Evolutionary conservation across 1,284 basidiomycete genomes (phyloP).

Genomic region (Xerocomus nothofagi): DNA sequence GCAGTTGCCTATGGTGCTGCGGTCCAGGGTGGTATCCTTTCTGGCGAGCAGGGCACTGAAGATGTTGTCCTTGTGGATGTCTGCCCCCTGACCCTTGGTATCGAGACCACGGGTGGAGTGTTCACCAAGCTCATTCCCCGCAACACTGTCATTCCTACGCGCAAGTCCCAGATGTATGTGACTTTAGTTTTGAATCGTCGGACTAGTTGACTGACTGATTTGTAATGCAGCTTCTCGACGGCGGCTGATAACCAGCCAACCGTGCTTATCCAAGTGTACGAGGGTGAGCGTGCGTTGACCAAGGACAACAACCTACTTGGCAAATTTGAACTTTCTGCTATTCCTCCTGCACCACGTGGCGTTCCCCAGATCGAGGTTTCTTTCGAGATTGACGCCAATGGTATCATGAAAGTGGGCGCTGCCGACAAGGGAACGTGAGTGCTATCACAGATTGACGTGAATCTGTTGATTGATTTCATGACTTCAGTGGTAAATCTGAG

Average conservation of each 20-base stretch:
- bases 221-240: constrained; percentile 79
- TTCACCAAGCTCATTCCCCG: constrained; percentile 97
- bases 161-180: constrained; percentile 89
- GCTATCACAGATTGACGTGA: background rate
- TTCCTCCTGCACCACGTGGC: constrained; percentile 94
- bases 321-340: constrained; percentile 92
- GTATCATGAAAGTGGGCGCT: constrained; percentile 88
- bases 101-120: constrained; percentile 98
- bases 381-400: constrained; percentile 93
- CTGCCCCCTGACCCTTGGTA: constrained; percentile 92
- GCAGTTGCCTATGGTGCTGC: constrained; percentile 97
- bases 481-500: constrained; percentile 75
- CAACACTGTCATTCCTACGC: constrained; percentile 97
- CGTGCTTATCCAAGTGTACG: constrained; percentile 88
- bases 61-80: constrained; percentile 96
- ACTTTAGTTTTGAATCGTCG: background rate
- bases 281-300: constrained; percentile 93
- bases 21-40: constrained; percentile 96
- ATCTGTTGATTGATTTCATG: constrained; percentile 5
- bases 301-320: constrained; percentile 99
- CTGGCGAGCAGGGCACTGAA: constrained; percentile 79
- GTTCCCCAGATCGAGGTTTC: constrained; percentile 94
- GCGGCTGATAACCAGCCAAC: constrained; percentile 94
- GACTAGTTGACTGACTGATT: constrained; percentile 1
- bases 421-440: constrained; percentile 89